phyloP scores from a whole-genome alignment of 2,329 filamentous ascomycete species.

The Fusarium albidum region DNA sequence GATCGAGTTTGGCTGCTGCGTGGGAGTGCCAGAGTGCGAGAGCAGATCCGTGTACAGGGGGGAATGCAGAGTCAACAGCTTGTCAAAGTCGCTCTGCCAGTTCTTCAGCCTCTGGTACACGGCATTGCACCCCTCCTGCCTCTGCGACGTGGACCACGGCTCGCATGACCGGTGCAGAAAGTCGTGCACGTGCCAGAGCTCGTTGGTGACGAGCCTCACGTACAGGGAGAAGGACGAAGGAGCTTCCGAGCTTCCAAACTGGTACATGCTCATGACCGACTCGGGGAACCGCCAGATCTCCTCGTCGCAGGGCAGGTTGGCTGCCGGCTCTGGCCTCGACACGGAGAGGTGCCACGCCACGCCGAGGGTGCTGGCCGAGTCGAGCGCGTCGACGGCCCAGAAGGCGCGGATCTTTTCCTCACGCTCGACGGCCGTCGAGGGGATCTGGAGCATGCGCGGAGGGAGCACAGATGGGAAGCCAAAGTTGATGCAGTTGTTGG shows the following conservation, averaged over 20 bases:
- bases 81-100: conserved; percentile 15
- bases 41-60: conserved; percentile 10
- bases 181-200: conserved; percentile 16
- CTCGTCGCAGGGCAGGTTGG: conserved; percentile 12
- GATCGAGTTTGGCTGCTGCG: conserved; percentile 11
- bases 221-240: conserved; percentile 11
- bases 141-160: neutral
- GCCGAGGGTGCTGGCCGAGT: conserved; percentile 8
- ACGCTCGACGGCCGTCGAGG: conserved; percentile 1
- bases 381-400: conserved; percentile 15
- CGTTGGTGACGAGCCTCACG: conserved; percentile 6
- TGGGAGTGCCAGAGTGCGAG: neutral
- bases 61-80: conserved; percentile 6
- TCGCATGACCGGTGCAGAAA: conserved; percentile 13
- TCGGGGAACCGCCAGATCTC: conserved; percentile 19
- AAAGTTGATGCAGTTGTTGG: conserved; percentile 14
- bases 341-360: conserved; percentile 10
- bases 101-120: conserved; percentile 6
- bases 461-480: conserved; percentile 7
- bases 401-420: conserved; percentile 20
- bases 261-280: conserved; percentile 12
- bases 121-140: conserved; percentile 4
- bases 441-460: conserved; percentile 7
- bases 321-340: conserved; percentile 8
- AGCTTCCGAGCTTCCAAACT: conserved; percentile 10